Evolutionary conservation across 306 rosid genomes (phyloP).

Genomic region (Neltuma alba): DNA sequence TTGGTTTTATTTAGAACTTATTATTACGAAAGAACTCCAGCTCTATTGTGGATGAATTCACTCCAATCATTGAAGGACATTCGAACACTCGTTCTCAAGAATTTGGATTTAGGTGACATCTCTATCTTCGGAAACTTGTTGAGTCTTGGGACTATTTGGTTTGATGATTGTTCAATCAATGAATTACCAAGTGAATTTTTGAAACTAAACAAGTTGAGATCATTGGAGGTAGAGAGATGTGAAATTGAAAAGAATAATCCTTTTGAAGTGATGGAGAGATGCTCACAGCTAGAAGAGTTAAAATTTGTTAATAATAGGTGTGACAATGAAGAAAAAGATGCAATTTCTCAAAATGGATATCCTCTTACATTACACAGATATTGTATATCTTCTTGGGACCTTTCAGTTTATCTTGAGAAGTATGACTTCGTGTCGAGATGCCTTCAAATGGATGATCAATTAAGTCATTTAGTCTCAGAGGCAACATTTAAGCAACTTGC

Average conservation of each 20-base stretch:
- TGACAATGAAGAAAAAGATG: neutral
- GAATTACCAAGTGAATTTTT: slow-evolving; percentile 3
- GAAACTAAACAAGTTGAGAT: slow-evolving; percentile 21
- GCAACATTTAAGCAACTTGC: neutral
- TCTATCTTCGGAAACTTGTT: neutral
- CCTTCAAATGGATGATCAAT: neutral
- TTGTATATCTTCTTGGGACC: neutral
- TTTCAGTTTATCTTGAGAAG: neutral
- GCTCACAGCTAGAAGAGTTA: slow-evolving; percentile 28
- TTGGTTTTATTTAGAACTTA: neutral
- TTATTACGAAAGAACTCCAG: neutral
- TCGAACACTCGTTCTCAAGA: fast-evolving
- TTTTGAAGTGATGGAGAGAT: slow-evolving; percentile 32
- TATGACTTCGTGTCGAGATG: neutral
- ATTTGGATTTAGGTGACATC: neutral
- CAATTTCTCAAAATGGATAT: neutral
- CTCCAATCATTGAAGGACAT: neutral
- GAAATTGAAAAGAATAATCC: slow-evolving; percentile 7
- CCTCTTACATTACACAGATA: slow-evolving; percentile 28
- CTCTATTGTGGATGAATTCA: neutral
- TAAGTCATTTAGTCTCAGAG: neutral
- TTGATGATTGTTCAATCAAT: slow-evolving; percentile 1
- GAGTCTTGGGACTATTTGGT: neutral
- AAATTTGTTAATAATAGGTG: neutral
- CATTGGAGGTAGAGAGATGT: slow-evolving; percentile 19